These are phyloP conservation scores for Grammothele lineata DNA, from an alignment of 768 basidiomycete genomes.

Conservation along the genomic window DNA sequence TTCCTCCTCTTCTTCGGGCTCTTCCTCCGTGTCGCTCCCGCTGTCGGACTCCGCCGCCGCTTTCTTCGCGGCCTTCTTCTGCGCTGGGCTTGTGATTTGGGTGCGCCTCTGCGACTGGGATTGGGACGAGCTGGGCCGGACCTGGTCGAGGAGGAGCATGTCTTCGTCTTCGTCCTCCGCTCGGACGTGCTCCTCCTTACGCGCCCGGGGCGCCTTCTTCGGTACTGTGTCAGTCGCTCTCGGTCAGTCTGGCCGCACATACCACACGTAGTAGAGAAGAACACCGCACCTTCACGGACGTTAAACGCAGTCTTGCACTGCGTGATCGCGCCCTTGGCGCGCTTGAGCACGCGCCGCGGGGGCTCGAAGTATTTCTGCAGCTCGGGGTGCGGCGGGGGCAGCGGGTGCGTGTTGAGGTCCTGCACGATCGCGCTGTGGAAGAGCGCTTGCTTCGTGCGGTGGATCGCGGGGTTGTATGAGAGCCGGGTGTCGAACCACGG, in stretches of 20 bases:
- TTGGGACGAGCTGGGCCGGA: slow-evolving; percentile 10
- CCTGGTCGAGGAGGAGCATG: slow-evolving; percentile 54
- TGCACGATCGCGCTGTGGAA: slow-evolving; percentile 81
- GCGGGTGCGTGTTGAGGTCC: slow-evolving; percentile 68
- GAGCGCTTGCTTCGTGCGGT: slow-evolving; percentile 89
- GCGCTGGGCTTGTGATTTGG: slow-evolving; percentile 24
- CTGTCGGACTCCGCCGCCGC: slow-evolving; percentile 15
- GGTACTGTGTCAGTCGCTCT: slow-evolving; percentile 41
- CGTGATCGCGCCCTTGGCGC: slow-evolving; percentile 50
- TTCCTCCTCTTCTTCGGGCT: slow-evolving; percentile 36
- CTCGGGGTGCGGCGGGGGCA: slow-evolving; percentile 84
- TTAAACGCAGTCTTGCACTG: slow-evolving; percentile 65
- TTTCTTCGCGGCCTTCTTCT: slow-evolving; percentile 10
- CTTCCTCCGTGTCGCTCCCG: slow-evolving; percentile 55
- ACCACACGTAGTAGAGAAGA: background rate
- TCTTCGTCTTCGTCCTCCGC: slow-evolving; percentile 60
- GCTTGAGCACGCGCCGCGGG: slow-evolving; percentile 63
- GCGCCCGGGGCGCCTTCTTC: slow-evolving; percentile 51
- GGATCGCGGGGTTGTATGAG: slow-evolving; percentile 87
- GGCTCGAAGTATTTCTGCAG: slow-evolving; percentile 81
- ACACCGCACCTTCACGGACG: slow-evolving; percentile 66
- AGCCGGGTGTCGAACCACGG: slow-evolving; percentile 76
- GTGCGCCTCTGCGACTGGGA: slow-evolving; percentile 18
- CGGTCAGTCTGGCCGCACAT: too few relatives aligned
- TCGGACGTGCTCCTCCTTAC: slow-evolving; percentile 59